A percentile compares a stretch with the other conserved stretches of the same genome.
These are phyloP conservation scores for Poterioochromonas sp. DNA, from an alignment of 352 stramenopile species.

Conservation along the genomic window DNA sequence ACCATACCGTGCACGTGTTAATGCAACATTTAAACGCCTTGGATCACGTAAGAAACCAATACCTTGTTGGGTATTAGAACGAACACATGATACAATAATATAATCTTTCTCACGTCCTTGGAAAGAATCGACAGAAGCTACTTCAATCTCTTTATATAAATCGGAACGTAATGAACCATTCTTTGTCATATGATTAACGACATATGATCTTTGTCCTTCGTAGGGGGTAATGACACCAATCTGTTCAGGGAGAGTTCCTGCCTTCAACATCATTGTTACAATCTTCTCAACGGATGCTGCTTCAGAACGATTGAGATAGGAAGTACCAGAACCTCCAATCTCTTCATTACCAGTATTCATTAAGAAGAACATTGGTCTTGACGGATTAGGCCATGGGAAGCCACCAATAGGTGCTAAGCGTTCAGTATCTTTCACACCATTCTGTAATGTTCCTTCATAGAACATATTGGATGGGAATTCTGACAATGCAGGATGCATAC, in stretches of 20 bases:
- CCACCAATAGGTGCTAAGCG: slow-evolving; percentile 58
- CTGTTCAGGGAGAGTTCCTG: slow-evolving; percentile 67
- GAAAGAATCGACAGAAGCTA: slow-evolving; percentile 97
- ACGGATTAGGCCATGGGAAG: slow-evolving; percentile 92
- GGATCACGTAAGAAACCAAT: slow-evolving; percentile 98
- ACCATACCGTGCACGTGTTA: slow-evolving; percentile 96
- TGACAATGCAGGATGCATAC: slow-evolving; percentile 96
- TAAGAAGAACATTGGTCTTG: slow-evolving; percentile 97
- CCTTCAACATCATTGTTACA: slow-evolving; percentile 89
- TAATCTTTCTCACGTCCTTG: slow-evolving; percentile 96
- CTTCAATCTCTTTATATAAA: slow-evolving; percentile 95
- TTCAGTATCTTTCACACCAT: slow-evolving; percentile 90
- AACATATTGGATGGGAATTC: slow-evolving; percentile 99
- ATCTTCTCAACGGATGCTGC: slow-evolving; percentile 95
- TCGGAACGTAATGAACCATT: slow-evolving; percentile 79
- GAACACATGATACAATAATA: slow-evolving; percentile 63
- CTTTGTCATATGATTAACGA: slow-evolving; percentile 94
- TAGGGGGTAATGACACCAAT: slow-evolving; percentile 89
- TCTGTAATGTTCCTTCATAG: slow-evolving; percentile 97
- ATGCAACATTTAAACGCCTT: slow-evolving; percentile 94
- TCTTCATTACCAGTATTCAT: slow-evolving; percentile 89
- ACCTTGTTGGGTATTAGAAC: slow-evolving; percentile 95
- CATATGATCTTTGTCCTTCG: slow-evolving; percentile 91
- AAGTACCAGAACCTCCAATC: slow-evolving; percentile 92
- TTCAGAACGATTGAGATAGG: slow-evolving; percentile 96